Conservation (phyloP, 140 eudicot species). For the Bidens hawaiensis region DNA sequence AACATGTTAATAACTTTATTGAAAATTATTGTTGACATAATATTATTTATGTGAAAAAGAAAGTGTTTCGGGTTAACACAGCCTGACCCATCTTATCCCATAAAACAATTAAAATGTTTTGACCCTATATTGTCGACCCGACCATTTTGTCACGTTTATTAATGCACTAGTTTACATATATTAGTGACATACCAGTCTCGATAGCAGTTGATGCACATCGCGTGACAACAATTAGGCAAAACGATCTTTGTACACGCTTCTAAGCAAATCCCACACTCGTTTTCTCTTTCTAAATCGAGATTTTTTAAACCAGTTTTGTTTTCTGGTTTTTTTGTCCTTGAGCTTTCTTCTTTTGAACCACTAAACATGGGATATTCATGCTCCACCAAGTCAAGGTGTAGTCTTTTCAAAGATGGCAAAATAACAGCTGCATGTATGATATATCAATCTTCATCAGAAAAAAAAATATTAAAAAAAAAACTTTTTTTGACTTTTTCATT, state of each 20-base stretch:
- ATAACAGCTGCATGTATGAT: slow-evolving; percentile 65
- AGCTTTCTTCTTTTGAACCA: slow-evolving; percentile 15
- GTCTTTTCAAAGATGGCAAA: slow-evolving; percentile 76
- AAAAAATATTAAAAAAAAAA: too few relatives aligned
- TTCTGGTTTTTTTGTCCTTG: slow-evolving; percentile 38
- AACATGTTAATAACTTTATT: background rate
- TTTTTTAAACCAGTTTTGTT: slow-evolving; percentile 21
- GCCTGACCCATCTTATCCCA: background rate
- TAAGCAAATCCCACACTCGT: slow-evolving; percentile 95
- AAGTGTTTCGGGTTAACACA: background rate
- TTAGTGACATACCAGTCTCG: slow-evolving; percentile 63
- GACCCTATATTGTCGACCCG: background rate
- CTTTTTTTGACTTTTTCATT: background rate
- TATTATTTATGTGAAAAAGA: background rate
- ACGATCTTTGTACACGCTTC: slow-evolving; percentile 81
- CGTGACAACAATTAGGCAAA: slow-evolving; percentile 90
- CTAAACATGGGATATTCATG: slow-evolving; percentile 11
- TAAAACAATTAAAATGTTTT: background rate
- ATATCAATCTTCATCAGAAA: background rate
- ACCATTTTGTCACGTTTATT: background rate
- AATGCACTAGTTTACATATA: background rate
- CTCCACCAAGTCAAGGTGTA: slow-evolving; percentile 65
- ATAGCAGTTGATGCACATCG: slow-evolving; percentile 91
- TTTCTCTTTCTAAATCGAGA: slow-evolving; percentile 65
- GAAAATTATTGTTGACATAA: background rate